A percentile compares a stretch with the other conserved stretches of the same genome.
Conservation (phyloP, 2,329 filamentous ascomycete species). For the Fusarium chaquense region DNA sequence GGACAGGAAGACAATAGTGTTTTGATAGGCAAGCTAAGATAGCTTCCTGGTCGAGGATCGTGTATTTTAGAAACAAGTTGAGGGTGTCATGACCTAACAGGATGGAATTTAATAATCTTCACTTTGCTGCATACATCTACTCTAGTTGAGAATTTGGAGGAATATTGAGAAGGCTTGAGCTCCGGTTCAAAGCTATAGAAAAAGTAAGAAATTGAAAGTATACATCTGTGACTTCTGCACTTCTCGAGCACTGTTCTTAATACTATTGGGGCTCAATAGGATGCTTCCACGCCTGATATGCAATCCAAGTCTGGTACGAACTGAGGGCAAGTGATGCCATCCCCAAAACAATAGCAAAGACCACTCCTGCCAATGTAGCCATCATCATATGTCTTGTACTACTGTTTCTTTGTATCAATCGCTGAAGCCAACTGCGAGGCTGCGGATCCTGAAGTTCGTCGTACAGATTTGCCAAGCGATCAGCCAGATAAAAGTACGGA, state of each 20-base stretch:
- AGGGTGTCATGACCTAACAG: neutral
- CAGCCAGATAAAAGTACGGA: neutral
- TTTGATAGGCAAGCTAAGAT: neutral
- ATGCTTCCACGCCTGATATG: constrained; percentile 3
- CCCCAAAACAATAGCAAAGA: neutral
- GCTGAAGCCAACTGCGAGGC: neutral
- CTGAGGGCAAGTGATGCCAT: neutral
- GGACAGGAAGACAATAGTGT: neutral
- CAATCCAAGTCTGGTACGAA: constrained; percentile 7
- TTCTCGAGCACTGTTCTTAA: neutral
- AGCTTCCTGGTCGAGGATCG: fast-evolving
- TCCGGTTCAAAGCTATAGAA: too few relatives aligned
- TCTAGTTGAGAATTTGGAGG: too few relatives aligned
- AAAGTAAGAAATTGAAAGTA: neutral
- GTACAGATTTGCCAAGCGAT: neutral
- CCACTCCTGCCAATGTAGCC: neutral
- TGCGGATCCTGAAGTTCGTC: neutral
- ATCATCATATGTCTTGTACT: constrained; percentile 1
- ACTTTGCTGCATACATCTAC: neutral
- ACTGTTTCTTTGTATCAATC: neutral
- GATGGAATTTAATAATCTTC: neutral
- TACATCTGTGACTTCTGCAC: neutral
- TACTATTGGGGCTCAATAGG: neutral
- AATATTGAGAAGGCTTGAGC: too few relatives aligned
- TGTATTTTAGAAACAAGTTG: neutral